These are phyloP conservation scores for Diatrype stigma DNA, from an alignment of 2,329 filamentous ascomycete genomes.

Conservation along the genomic window DNA sequence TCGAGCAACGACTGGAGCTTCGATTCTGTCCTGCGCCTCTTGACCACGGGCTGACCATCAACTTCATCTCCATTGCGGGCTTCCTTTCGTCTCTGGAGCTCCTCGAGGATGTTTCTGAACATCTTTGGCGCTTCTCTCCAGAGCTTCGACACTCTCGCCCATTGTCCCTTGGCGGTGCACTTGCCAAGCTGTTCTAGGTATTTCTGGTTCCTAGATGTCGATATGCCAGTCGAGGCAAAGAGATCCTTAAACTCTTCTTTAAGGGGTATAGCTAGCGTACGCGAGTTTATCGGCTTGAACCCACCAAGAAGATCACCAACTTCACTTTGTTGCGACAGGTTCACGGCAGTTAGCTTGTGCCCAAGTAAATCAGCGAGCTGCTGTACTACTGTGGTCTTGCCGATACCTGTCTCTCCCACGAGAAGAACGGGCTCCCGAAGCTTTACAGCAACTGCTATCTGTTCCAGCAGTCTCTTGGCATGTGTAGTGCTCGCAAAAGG, in stretches of 20 bases:
- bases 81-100: conserved; percentile 42
- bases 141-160: conserved; percentile 78
- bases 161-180: conserved; percentile 75
- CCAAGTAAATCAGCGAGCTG: conserved; percentile 81
- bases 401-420: conserved; percentile 98
- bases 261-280: conserved; percentile 80
- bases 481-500: conserved; percentile 88
- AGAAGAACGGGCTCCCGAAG: conserved; percentile 85
- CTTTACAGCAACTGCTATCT: conserved; percentile 77
- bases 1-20: conserved; percentile 62
- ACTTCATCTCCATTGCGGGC: conserved; percentile 30
- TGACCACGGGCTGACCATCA: conserved; percentile 59
- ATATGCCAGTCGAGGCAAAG: conserved; percentile 81
- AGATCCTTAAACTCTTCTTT: conserved; percentile 92
- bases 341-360: conserved; percentile 86
- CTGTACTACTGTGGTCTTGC: conserved; percentile 95
- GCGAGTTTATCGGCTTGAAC: conserved; percentile 91
- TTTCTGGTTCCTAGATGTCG: conserved; percentile 77
- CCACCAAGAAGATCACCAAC: conserved; percentile 92
- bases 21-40: conserved; percentile 61
- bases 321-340: conserved; percentile 96
- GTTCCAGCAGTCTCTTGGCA: conserved; percentile 79
- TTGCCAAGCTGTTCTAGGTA: conserved; percentile 81
- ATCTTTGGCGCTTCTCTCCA: conserved; percentile 88
- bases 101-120: conserved; percentile 67